Conservation (phyloP, 2,329 filamentous ascomycete genomes). For the Zasmidium cellare region DNA sequence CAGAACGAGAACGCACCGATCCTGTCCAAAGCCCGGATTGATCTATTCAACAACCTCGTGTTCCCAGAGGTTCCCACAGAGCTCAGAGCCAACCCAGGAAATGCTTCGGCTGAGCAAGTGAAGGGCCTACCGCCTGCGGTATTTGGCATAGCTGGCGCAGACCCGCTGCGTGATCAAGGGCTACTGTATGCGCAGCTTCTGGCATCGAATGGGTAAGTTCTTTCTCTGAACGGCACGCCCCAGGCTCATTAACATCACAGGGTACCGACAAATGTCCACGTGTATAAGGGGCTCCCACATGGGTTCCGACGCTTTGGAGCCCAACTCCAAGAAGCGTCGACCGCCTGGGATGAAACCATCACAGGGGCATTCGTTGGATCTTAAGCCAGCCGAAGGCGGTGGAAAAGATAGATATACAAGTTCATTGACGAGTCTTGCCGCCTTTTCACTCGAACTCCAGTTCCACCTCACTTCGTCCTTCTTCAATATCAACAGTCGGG, state of each 20-base stretch:
- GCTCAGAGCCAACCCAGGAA: slow-evolving; percentile 43
- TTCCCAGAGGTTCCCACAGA: slow-evolving; percentile 29
- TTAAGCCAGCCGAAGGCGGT: slow-evolving; percentile 13
- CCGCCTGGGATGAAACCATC: slow-evolving; percentile 46
- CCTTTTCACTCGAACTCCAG: too few species aligned
- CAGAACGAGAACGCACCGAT: slow-evolving; percentile 53
- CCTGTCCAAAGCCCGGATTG: slow-evolving; percentile 42
- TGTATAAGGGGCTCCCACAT: slow-evolving; percentile 58
- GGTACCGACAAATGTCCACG: slow-evolving; percentile 49
- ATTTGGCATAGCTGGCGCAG: slow-evolving; percentile 48
- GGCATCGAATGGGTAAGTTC: slow-evolving; percentile 42
- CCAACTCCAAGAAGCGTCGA: slow-evolving; percentile 38
- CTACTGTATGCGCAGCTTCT: slow-evolving; percentile 49
- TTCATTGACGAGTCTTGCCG: not conserved
- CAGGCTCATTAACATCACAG: not conserved
- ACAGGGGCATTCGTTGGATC: slow-evolving; percentile 48
- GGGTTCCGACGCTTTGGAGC: slow-evolving; percentile 51
- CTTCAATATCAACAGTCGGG: too few species aligned
- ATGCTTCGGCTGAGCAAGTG: slow-evolving; percentile 36
- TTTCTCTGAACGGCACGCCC: too few species aligned
- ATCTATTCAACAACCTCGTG: slow-evolving; percentile 27
- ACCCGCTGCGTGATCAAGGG: slow-evolving; percentile 53
- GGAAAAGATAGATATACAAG: not conserved
- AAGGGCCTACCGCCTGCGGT: slow-evolving; percentile 46
- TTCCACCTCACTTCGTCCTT: too few species aligned